Percentiles rank a stretch among this genome's conserved stretches.
Conservation (phyloP, 352 stramenopile genomes). For the Globisporangium sylvaticum region DNA sequence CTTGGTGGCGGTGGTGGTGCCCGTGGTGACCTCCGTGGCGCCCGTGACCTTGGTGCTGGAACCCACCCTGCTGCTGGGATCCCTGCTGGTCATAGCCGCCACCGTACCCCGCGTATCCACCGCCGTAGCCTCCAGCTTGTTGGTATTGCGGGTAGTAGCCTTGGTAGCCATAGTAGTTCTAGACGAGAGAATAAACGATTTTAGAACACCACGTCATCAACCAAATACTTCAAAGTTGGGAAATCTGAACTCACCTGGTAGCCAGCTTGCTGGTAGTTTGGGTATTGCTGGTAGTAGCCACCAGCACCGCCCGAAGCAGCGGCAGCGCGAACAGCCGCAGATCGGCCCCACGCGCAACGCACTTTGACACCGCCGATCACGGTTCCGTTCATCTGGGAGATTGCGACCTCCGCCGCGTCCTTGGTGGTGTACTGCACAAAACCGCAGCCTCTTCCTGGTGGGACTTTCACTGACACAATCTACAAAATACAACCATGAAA, state of each 20-base stretch:
- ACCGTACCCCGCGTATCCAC: conserved; percentile 42
- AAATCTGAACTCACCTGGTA: conserved; percentile 29
- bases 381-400: conserved; percentile 87
- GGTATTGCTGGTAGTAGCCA: conserved; percentile 56
- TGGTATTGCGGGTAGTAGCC: conserved; percentile 62
- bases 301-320: conserved; percentile 18
- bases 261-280: conserved; percentile 31
- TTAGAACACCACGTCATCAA: background rate
- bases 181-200: too few relatives aligned
- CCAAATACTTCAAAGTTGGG: background rate
- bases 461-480: conserved; percentile 82
- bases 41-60: conserved; percentile 31
- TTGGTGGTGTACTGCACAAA: conserved; percentile 89
- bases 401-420: conserved; percentile 80
- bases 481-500: conserved; percentile 9
- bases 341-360: conserved; percentile 86
- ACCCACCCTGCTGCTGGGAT: conserved; percentile 32
- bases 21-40: conserved; percentile 31
- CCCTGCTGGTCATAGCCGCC: conserved; percentile 47
- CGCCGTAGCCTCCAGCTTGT: conserved; percentile 27
- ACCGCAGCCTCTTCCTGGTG: conserved; percentile 84
- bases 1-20: conserved; percentile 41
- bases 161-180: conserved; percentile 65
- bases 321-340: conserved; percentile 47
- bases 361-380: conserved; percentile 79